Conservation (phyloP, 345 rosid species). For the Rhizophora mangle region DNA sequence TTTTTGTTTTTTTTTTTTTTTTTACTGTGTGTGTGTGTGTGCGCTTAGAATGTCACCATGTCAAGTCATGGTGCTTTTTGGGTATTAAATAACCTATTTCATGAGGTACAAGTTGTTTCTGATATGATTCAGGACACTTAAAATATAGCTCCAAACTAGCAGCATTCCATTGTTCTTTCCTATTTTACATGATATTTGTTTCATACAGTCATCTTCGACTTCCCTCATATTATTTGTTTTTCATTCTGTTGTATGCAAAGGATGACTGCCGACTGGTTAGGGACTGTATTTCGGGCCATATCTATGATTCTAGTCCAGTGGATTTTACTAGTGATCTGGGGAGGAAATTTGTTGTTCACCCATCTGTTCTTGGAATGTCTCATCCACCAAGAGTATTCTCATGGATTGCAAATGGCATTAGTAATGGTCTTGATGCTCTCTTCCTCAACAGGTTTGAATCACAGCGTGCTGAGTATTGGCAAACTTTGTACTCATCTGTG, state of each 20-base stretch:
- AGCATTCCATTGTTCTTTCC: too few species aligned
- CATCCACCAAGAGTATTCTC: constrained; percentile 64
- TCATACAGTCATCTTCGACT: too few species aligned
- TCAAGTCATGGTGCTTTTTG: not conserved
- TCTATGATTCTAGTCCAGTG: constrained; percentile 77
- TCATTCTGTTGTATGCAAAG: constrained; percentile 32
- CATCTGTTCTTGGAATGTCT: constrained; percentile 61
- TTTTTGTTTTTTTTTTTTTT: not conserved
- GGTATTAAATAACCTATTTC: not conserved
- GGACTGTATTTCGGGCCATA: constrained; percentile 71
- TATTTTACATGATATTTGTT: too few species aligned
- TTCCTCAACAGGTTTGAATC: constrained; percentile 85
- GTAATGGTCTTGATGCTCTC: constrained; percentile 74
- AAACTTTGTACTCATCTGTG: constrained; percentile 78
- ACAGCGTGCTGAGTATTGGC: constrained; percentile 90
- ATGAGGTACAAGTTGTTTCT: too few species aligned
- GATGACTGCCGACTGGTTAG: constrained; percentile 66
- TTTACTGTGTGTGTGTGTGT: too few species aligned
- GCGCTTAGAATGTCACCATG: not conserved
- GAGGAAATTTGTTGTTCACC: constrained; percentile 64
- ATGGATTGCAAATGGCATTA: constrained; percentile 72
- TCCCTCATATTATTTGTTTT: too few species aligned
- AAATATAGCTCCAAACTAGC: too few species aligned
- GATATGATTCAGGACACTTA: too few species aligned
- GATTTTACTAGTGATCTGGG: constrained; percentile 92